Percentiles rank a stretch among this genome's conserved stretches.
phyloP scores from a whole-genome alignment of 2,329 filamentous ascomycete genomes.

The Aspergillus sp. region DNA sequence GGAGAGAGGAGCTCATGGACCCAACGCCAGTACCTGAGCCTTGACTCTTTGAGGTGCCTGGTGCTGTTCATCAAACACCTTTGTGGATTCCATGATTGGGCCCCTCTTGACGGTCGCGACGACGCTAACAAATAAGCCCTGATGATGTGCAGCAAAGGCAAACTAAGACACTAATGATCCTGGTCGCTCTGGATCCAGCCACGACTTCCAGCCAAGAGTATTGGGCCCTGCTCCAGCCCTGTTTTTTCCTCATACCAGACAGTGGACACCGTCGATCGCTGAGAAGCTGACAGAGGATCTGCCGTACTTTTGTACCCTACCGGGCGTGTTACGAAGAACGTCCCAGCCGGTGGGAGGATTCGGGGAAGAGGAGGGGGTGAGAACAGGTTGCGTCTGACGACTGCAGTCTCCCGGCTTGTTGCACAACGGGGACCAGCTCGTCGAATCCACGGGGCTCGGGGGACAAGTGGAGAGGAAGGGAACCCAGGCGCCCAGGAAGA shows the following conservation, averaged over 20 bases:
- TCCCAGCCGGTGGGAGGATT: not conserved
- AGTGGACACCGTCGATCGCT: constrained; percentile 7
- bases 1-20: not conserved
- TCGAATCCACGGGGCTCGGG: not conserved
- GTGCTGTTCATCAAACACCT: not conserved
- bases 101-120: not conserved
- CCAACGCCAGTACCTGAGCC: not conserved
- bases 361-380: not conserved
- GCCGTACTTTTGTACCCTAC: not conserved
- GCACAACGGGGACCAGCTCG: constrained; percentile 6
- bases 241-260: constrained; percentile 6
- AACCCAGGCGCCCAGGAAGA: not conserved
- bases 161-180: constrained; percentile 3
- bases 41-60: not conserved
- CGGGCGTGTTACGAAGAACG: not conserved
- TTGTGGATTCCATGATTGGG: constrained; percentile 10
- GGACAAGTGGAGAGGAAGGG: not conserved
- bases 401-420: constrained; percentile 9
- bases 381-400: not conserved
- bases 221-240: not conserved
- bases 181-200: not conserved
- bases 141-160: constrained; percentile 25
- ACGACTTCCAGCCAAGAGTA: constrained; percentile 4
- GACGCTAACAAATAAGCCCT: constrained; percentile 12
- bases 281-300: not conserved